A percentile compares a stretch with the other conserved stretches of the same genome.
These are phyloP conservation scores for Lycium ferocissimum DNA, from an alignment of 257 asterid species.

Conservation along the genomic window DNA sequence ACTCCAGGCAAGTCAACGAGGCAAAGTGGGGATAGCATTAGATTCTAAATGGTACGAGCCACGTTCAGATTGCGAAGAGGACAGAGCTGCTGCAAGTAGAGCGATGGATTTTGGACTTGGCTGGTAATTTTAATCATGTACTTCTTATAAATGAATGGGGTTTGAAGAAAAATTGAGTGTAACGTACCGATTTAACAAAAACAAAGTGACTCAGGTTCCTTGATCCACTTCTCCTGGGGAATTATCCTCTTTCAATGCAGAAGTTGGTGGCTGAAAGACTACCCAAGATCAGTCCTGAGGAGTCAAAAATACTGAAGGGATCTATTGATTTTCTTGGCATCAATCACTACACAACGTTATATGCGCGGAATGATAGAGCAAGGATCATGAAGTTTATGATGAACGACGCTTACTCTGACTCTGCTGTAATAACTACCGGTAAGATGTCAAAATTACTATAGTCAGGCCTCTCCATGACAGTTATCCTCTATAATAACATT, in stretches of 20 bases:
- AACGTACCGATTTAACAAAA: conserved; percentile 22
- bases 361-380: conserved; percentile 71
- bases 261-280: conserved; percentile 69
- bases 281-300: conserved; percentile 53
- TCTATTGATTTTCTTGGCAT: conserved; percentile 81
- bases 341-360: conserved; percentile 78
- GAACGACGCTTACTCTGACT: conserved; percentile 69
- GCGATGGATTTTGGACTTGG: conserved; percentile 83
- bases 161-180: conserved; percentile 15
- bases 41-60: conserved; percentile 88
- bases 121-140: conserved; percentile 56
- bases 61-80: conserved; percentile 58
- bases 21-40: conserved; percentile 73
- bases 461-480: no score
- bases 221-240: conserved; percentile 91
- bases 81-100: conserved; percentile 69
- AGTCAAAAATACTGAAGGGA: conserved; percentile 60
- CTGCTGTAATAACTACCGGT: conserved; percentile 78
- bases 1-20: conserved; percentile 65
- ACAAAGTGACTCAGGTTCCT: conserved; percentile 70
- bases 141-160: not conserved
- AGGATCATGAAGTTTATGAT: conserved; percentile 58
- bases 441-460: conserved; percentile 32
- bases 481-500: no score
- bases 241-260: conserved; percentile 90